A percentile compares a stretch with the other conserved stretches of the same genome.
Conservation (phyloP, 768 basidiomycete species). For the Podaxis carcinomalis region DNA sequence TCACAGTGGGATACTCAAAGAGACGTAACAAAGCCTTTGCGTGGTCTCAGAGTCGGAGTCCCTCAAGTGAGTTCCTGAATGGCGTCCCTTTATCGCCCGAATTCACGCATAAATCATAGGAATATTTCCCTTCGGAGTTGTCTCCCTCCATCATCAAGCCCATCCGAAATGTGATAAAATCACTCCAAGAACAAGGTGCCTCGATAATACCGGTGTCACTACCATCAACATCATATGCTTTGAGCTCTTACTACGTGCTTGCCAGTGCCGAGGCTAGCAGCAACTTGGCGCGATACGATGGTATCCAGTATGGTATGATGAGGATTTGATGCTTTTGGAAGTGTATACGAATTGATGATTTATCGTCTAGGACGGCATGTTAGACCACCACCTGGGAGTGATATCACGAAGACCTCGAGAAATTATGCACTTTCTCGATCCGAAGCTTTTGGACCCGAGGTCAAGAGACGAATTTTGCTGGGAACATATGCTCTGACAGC, state of each 20-base stretch:
- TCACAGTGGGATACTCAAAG: background rate
- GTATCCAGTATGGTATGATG: constrained; percentile 70
- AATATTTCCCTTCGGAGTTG: constrained; percentile 78
- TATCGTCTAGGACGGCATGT: constrained; percentile 44
- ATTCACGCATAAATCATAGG: constrained; percentile 29
- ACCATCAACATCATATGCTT: constrained; percentile 60
- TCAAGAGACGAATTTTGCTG: constrained; percentile 79
- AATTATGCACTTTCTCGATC: constrained; percentile 68
- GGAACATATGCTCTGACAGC: constrained; percentile 92
- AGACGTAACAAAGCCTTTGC: constrained; percentile 20
- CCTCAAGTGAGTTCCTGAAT: constrained; percentile 50
- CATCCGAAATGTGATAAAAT: constrained; percentile 41
- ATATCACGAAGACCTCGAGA: constrained; percentile 44
- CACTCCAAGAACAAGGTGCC: constrained; percentile 51
- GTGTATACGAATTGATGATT: background rate
- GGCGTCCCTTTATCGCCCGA: background rate
- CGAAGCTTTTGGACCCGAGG: constrained; percentile 76
- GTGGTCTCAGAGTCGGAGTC: constrained; percentile 67
- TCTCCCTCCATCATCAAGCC: constrained; percentile 38
- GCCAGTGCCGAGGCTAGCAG: constrained; percentile 93
- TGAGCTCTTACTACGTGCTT: constrained; percentile 95
- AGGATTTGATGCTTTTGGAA: background rate
- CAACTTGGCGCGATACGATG: constrained; percentile 87
- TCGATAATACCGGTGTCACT: constrained; percentile 68
- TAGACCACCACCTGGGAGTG: constrained; percentile 33